Conservation (phyloP, 768 basidiomycete genomes). For the Postia placenta region DNA sequence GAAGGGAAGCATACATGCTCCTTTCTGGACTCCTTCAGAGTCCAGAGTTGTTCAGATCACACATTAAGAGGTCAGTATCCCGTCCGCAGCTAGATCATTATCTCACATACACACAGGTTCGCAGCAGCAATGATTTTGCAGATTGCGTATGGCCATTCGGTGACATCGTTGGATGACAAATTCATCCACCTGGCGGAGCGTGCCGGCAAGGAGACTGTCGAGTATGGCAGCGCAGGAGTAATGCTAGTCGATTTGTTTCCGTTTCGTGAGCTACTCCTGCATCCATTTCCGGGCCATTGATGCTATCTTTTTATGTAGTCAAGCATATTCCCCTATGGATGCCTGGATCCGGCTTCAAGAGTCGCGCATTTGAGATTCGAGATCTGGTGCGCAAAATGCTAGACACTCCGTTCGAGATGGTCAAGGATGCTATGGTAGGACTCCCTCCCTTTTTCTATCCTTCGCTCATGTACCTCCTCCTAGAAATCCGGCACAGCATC, state of each 20-base stretch:
- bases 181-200: slow-evolving; percentile 10
- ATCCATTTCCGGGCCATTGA: not conserved
- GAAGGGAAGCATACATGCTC: slow-evolving; percentile 10
- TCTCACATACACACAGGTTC: not conserved
- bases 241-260: slow-evolving; percentile 17
- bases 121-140: slow-evolving; percentile 11
- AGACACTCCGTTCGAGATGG: slow-evolving; percentile 13
- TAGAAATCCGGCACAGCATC: slow-evolving; percentile 12
- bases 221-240: slow-evolving; percentile 10
- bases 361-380: slow-evolving; percentile 2
- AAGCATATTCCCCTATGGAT: slow-evolving; percentile 12
- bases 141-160: slow-evolving; percentile 12
- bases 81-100: not conserved
- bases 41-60: slow-evolving; percentile 10
- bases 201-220: slow-evolving; percentile 8
- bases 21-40: slow-evolving; percentile 8
- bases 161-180: slow-evolving; percentile 10
- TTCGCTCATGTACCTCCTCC: not conserved
- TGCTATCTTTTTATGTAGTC: slow-evolving; percentile 1
- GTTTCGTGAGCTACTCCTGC: slow-evolving; percentile 7
- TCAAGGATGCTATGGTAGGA: slow-evolving; percentile 12
- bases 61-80: slow-evolving; percentile 12
- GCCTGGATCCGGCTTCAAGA: slow-evolving; percentile 14
- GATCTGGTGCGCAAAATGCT: not conserved
- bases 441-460: not conserved